These are phyloP conservation scores for Zea luxurians DNA, from an alignment of 176 grass and related monocot genomes.

Conservation along the genomic window DNA sequence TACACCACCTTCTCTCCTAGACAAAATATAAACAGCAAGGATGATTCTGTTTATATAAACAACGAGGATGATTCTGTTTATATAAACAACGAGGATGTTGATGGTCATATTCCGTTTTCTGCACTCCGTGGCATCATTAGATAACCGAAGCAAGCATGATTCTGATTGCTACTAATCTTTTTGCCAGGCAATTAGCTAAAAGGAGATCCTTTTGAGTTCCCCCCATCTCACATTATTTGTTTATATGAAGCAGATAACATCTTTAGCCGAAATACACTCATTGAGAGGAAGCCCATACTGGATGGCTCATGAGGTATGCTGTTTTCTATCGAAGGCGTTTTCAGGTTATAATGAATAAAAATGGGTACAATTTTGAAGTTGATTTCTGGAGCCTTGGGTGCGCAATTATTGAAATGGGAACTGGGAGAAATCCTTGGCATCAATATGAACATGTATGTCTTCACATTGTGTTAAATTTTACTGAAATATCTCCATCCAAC, in stretches of 20 bases:
- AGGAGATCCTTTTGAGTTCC: background rate
- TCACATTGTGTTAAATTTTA: background rate
- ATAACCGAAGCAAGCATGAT: constrained; percentile 5
- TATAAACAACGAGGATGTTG: background rate
- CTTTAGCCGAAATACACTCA: constrained; percentile 87
- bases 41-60: too few relatives aligned
- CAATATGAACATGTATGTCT: constrained; percentile 65
- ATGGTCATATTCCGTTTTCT: constrained; percentile 24
- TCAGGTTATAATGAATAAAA: constrained; percentile 90
- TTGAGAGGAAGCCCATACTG: constrained; percentile 97
- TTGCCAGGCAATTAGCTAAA: background rate
- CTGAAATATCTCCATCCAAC: constrained; percentile 36
- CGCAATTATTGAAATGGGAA: constrained; percentile 96
- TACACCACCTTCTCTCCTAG: too few relatives aligned
- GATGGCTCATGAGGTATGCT: constrained; percentile 93
- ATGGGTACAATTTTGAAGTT: constrained; percentile 82
- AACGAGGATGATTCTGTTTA: too few relatives aligned
- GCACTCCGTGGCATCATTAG: constrained; percentile 7
- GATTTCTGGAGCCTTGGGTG: constrained; percentile 98
- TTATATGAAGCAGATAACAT: constrained; percentile 77
- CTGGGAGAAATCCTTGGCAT: constrained; percentile 88
- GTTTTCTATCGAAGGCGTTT: background rate
- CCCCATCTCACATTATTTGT: constrained; percentile 27
- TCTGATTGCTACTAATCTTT: background rate
- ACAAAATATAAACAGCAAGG: too few relatives aligned